Conservation (phyloP, 1,284 basidiomycete species). For the Marasmius tenuissimus region DNA sequence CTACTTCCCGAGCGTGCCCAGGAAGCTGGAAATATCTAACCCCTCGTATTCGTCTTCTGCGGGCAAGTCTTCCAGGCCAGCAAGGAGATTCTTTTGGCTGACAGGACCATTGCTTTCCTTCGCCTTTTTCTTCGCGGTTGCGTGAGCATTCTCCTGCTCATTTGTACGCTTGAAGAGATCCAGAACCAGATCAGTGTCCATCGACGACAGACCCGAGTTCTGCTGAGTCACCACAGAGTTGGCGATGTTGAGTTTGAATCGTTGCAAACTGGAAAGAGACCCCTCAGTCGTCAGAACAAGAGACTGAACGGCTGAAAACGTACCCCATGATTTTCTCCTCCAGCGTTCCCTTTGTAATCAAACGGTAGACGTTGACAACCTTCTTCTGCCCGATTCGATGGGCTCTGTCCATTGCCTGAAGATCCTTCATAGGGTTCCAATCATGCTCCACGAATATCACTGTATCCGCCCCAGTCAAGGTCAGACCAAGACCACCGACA, state of each 20-base stretch:
- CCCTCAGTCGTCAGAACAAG: conserved; percentile 15
- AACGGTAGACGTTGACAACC: conserved; percentile 97
- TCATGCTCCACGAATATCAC: conserved; percentile 99
- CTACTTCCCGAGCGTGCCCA: conserved; percentile 66
- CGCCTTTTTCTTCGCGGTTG: conserved; percentile 54
- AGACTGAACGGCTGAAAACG: conserved; percentile 24
- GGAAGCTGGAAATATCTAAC: conserved; percentile 82
- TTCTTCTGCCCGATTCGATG: conserved; percentile 99
- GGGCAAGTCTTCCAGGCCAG: conserved; percentile 87
- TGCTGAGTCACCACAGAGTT: conserved; percentile 97
- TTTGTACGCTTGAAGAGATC: conserved; percentile 90
- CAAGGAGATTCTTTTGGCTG: conserved; percentile 78
- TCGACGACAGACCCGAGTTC: conserved; percentile 89
- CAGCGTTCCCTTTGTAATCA: conserved; percentile 95
- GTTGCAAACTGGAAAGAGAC: conserved; percentile 70
- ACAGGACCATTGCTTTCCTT: conserved; percentile 53
- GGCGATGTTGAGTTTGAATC: conserved; percentile 98
- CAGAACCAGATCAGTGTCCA: conserved; percentile 97
- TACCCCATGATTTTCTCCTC: conserved; percentile 99
- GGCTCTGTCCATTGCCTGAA: conserved; percentile 99
- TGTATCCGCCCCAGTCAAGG: conserved; percentile 96
- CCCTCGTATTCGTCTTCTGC: conserved; percentile 89
- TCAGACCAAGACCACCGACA: conserved; percentile 95
- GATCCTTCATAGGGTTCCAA: conserved; percentile 99
- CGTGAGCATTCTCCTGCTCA: conserved; percentile 65